These are phyloP conservation scores for Fusarium nisikadoi DNA, from an alignment of 2,329 filamentous ascomycete genomes.

Conservation along the genomic window DNA sequence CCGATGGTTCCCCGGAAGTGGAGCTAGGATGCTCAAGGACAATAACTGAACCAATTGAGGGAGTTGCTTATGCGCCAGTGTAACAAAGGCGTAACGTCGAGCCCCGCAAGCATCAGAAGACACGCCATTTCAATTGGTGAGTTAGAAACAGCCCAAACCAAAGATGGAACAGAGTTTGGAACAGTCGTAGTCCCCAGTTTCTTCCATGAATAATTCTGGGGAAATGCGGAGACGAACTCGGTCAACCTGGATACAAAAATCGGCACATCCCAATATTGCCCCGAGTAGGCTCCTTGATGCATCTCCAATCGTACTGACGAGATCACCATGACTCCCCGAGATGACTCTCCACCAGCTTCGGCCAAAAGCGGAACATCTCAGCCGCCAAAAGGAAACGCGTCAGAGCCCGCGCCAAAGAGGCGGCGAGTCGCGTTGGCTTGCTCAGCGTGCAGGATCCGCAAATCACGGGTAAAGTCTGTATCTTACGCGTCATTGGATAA, in stretches of 20 bases:
- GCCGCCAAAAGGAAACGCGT: background rate
- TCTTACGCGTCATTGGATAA: background rate
- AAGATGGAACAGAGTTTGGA: background rate
- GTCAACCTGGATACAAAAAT: background rate
- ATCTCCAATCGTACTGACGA: background rate
- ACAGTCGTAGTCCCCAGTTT: background rate
- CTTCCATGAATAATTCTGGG: background rate
- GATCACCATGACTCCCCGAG: background rate
- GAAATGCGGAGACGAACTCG: background rate
- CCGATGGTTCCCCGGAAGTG: conserved; percentile 1
- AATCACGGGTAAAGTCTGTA: background rate
- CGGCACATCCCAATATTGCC: conserved; percentile 15
- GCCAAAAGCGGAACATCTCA: background rate
- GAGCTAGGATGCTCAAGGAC: no score
- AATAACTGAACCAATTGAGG: background rate
- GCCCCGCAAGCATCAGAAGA: background rate
- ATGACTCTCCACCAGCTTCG: background rate
- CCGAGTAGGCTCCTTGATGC: background rate
- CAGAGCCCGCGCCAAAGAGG: background rate
- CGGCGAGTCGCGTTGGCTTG: conserved; percentile 5
- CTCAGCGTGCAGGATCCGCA: conserved; percentile 8
- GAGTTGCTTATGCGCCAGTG: background rate
- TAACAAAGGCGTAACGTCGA: background rate
- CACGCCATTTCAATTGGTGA: background rate
- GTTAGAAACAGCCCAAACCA: background rate